Evolutionary conservation across 148 eudicot species (phyloP).

Genomic region (Amaranthus palmeri): DNA sequence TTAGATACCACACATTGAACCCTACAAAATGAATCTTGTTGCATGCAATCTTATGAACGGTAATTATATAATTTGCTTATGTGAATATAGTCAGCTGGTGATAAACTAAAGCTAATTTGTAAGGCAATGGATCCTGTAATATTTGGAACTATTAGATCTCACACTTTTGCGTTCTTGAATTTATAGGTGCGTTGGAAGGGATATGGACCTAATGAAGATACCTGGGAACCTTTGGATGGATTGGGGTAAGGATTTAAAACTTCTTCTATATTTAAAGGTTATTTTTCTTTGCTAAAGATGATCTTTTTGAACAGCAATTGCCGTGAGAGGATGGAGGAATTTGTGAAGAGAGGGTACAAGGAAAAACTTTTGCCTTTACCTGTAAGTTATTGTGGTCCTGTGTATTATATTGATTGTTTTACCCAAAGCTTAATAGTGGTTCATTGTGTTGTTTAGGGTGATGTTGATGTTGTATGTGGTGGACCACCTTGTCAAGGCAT

Average conservation of each 20-base stretch:
- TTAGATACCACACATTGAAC: not conserved
- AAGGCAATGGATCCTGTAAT: no score
- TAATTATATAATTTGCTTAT: no score
- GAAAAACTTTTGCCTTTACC: constrained; percentile 64
- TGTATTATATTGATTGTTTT: not conserved
- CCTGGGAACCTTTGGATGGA: constrained; percentile 80
- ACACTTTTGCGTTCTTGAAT: not conserved
- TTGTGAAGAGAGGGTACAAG: constrained; percentile 42
- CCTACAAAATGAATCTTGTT: not conserved
- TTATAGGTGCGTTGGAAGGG: constrained; percentile 75
- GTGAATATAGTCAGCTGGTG: no score
- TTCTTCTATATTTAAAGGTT: not conserved
- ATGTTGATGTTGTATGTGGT: constrained; percentile 70
- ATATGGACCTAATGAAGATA: constrained; percentile 60
- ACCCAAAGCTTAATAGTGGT: not conserved
- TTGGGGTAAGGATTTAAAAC: constrained; percentile 40
- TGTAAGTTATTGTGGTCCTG: constrained; percentile 29
- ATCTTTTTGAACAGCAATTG: constrained; percentile 33
- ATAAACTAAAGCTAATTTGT: no score
- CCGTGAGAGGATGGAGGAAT: constrained; percentile 44
- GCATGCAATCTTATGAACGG: not conserved
- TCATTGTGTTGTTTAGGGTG: constrained; percentile 39
- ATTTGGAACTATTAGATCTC: not conserved
- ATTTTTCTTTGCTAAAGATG: not conserved
- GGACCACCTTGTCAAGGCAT: constrained; percentile 95